These are phyloP conservation scores for Colletotrichum higginsianum DNA, from an alignment of 2,329 filamentous ascomycete species.

Conservation along the genomic window DNA sequence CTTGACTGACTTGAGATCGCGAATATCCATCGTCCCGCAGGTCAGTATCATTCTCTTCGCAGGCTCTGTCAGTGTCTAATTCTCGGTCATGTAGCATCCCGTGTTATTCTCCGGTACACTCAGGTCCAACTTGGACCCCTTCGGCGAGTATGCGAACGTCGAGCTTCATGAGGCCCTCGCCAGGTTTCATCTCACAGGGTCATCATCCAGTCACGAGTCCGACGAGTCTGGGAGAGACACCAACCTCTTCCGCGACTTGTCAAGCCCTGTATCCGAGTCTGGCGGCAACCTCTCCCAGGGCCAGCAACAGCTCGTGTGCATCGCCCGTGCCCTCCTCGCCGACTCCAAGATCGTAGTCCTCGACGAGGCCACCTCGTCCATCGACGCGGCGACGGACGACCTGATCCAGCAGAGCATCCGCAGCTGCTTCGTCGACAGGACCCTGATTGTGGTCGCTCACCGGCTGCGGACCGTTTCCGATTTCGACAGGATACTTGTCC, in stretches of 20 bases:
- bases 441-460: constrained; percentile 50
- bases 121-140: constrained; percentile 83
- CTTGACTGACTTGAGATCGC: constrained; percentile 78
- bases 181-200: background rate
- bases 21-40: constrained; percentile 84
- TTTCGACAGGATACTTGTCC: constrained; percentile 49
- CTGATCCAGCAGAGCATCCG: constrained; percentile 47
- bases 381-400: constrained; percentile 49
- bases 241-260: constrained; percentile 77
- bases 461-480: constrained; percentile 49
- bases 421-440: constrained; percentile 46
- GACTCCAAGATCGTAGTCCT: constrained; percentile 85
- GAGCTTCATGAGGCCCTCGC: constrained; percentile 78
- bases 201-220: constrained; percentile 5
- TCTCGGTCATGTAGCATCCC: constrained; percentile 61
- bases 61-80: no score
- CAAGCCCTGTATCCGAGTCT: constrained; percentile 78
- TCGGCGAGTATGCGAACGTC: constrained; percentile 77
- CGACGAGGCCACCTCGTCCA: constrained; percentile 88
- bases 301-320: constrained; percentile 75
- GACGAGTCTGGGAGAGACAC: constrained; percentile 63
- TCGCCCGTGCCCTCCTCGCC: constrained; percentile 71
- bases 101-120: constrained; percentile 87
- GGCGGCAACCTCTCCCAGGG: constrained; percentile 77
- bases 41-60: constrained; percentile 48